Base-by-base conservation (phyloP, 495 filamentous ascomycete genomes). In the Penicillium salamii region DNA sequence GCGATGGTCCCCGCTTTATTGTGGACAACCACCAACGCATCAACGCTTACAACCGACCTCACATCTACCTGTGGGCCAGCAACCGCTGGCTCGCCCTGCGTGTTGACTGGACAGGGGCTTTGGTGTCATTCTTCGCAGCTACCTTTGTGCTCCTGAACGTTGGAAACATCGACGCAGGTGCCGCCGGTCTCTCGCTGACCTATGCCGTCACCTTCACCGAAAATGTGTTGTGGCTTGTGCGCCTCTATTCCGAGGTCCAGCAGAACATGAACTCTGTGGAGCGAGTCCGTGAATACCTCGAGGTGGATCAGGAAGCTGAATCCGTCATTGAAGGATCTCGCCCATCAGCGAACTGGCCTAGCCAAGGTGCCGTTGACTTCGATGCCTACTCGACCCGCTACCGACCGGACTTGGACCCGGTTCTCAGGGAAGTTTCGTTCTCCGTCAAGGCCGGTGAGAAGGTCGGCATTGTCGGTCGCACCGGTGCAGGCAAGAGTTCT, bases 191-290 rank as follows among this genome's bases (percentile, higher is more conserved):
- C 48, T 96, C 95, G 14, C 70, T 99, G 54, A 96, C 91, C n/a
- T 99, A 99, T 58, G 95, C 95, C 5, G 90, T 99, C 41, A 93
- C 90, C 1, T 99, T 99, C 58, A 95, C 90, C 1, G 95, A 97
- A 63, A 97, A 97, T 50, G 84, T 99, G 14, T 76, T 99, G 14
- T 99, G 95, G 95, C 85, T 97, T 47, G 91, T 97, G 20, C 82
- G 95, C 17, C 77, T 97, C n/a, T 99, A 97, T 59, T 86, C 92
- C 0, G 78, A 88, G 60, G 95, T 97, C 57, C 95, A 99, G 66
- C 95, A 97, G 70, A 97, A 95, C 68, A 97, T 99, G 95, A 99
- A 99, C 70, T 92, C 91, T 1, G 91, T 99, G n/a, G 95, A 99
- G 70, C 86, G 95, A 46, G 87, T 99, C 56, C 89, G 91, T 62